Percentiles rank a stretch among this genome's conserved stretches.
phyloP scores from a whole-genome alignment of 352 stramenopile species.

The Phytophthora ramorum region DNA sequence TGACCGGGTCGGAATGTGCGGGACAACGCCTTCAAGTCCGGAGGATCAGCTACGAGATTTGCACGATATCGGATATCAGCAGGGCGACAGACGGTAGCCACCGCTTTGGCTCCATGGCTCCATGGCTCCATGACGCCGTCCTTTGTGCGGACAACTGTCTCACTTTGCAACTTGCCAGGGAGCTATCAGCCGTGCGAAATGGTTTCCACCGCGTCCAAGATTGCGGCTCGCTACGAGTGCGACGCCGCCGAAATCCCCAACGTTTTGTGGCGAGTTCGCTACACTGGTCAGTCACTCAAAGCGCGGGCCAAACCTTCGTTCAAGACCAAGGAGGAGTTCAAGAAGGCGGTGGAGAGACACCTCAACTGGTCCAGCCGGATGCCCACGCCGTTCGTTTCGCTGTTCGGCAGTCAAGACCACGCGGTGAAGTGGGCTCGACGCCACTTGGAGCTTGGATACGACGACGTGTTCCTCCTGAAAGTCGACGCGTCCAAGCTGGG shows the following conservation, averaged over 20 bases:
- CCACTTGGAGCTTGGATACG: constrained; percentile 25
- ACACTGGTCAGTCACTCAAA: constrained; percentile 28
- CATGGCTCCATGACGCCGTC: not conserved
- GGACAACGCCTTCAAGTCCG: not conserved
- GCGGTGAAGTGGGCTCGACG: constrained; percentile 20
- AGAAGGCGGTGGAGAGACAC: constrained; percentile 15
- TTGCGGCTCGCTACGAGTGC: constrained; percentile 20
- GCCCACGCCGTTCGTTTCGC: constrained; percentile 21
- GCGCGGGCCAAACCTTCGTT: constrained; percentile 25
- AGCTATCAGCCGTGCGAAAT: not conserved
- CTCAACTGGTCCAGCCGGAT: constrained; percentile 26
- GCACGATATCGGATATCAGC: constrained; percentile 18
- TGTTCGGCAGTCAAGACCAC: constrained; percentile 14
- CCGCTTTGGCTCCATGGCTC: not conserved
- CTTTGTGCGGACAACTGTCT: not conserved
- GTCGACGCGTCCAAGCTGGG: constrained; percentile 22
- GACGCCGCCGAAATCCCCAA: constrained; percentile 16
- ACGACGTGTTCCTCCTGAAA: constrained; percentile 28
- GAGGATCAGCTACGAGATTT: not conserved
- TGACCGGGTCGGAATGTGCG: not conserved
- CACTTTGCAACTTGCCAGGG: constrained; percentile 22
- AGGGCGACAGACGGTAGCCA: not conserved
- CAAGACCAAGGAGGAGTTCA: constrained; percentile 29
- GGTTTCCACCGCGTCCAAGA: constrained; percentile 4
- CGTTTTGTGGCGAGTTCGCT: constrained; percentile 25